Evolutionary conservation across 306 rosid genomes (phyloP), one percentile per base, ranked within the genome.

Genomic region (Echinosophora koreensis): DNA sequence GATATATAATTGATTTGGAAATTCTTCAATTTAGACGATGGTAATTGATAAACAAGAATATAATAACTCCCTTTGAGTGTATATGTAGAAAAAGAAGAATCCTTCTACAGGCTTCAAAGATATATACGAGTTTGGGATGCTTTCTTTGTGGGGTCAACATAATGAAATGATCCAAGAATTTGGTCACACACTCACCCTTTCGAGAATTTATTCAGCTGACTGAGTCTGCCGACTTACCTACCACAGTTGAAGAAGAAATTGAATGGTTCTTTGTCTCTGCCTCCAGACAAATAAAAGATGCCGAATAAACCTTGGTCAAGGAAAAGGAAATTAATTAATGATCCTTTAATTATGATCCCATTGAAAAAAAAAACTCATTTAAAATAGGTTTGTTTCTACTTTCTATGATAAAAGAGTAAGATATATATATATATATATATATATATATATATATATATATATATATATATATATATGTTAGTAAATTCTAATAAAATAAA

Each of bases 141-240:
- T 71, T 70, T 79, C 72, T 34, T 11, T n/a, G 47, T 69, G 85
- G 85, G 69, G 85, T 76, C 78, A 81, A n/a, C 6, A 49, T 6
- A 50, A 16, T 15, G 3, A 51, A 61, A 73, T 34, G 52, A 67
- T 77, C 17, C 16, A 69, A 69, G 28, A 84, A 64, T 70, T 64
- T 64, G 76, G 65, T 83, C 67, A 38, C 76, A 50, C 65, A 11
- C 55, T 30, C 46, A 60, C 69, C 35, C 41, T 63, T 8, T 4
- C 8, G 12, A 3, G 52, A 71, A 64, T 37, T 64, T 39, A 18
- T 64, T 71, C 28, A 16, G 65, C 41, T 77, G 80, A 78, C 77
- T 42, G 37, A 28, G 54, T 63, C 81, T 67, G 66, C 84, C 78
- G 66, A 79, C 81, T 79, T 37, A 52, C 78, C 83, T 22, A 74